phyloP scores from a whole-genome alignment of 805 yeast species.

The Saturnispora galanensis region DNA sequence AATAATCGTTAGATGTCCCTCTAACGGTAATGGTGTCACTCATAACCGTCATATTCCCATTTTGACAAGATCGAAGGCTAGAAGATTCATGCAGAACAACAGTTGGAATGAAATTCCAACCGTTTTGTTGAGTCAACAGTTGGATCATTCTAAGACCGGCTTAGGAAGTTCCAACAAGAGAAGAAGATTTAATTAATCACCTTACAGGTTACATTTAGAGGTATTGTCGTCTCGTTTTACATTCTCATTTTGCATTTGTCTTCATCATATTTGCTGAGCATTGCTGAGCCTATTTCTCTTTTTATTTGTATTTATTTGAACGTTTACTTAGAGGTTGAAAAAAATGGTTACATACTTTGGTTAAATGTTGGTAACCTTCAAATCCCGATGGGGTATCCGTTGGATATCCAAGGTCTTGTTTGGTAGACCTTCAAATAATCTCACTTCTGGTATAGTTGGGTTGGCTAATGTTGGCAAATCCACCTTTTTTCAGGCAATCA shows the following conservation, averaged over 20 bases:
- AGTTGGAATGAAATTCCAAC: constrained; percentile 6
- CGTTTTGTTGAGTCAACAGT: constrained; percentile 6
- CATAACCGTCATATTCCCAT: constrained; percentile 9
- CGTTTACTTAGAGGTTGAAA: too few species aligned
- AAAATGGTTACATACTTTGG: background rate
- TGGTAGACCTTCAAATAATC: constrained; percentile 28
- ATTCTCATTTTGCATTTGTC: background rate
- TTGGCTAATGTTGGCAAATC: constrained; percentile 61
- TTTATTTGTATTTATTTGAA: background rate
- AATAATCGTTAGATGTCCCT: background rate
- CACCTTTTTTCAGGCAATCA: constrained; percentile 50
- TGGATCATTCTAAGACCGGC: background rate
- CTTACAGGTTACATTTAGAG: background rate
- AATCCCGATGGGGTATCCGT: background rate
- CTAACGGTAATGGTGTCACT: background rate
- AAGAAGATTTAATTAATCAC: background rate
- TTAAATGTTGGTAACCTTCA: background rate
- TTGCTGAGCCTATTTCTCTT: background rate
- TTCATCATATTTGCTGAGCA: background rate
- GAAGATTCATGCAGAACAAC: constrained; percentile 4
- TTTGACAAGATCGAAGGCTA: constrained; percentile 14
- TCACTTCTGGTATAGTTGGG: constrained; percentile 42
- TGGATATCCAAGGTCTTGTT: constrained; percentile 14
- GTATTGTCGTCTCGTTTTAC: too few species aligned
- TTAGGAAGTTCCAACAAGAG: constrained; percentile 1